Evolutionary conservation across 1,284 basidiomycete genomes (phyloP), one percentile per base, ranked within the genome.

Genomic region (Paramarasmius palmivorus): DNA sequence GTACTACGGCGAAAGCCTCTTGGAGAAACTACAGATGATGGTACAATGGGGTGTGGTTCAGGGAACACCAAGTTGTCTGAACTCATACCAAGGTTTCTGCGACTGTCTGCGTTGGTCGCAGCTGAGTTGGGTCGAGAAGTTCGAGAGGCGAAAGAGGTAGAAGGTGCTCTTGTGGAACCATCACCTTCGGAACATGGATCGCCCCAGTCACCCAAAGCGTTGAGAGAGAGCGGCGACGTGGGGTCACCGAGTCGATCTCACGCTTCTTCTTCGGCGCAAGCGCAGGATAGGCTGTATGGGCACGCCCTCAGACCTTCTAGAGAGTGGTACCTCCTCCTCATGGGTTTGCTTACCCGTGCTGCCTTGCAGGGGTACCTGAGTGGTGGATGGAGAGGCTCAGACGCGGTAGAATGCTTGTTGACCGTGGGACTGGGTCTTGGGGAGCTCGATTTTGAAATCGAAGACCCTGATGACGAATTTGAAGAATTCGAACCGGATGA

Each of bases 301-400:
- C 67, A 73, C 44, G 82, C 83, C 2, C 67, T 89, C 36, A 75
- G 77, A 1, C 90, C 90, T 1, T 86, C 88, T 29, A 71, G 79
- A 29, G 83, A 85, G 57, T 93, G 92, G 92, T 93, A 92, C 68
- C 78, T 86, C 66, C 75, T 93, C 7, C 74, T 93, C 8, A 82
- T 81, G 0, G 85, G 88, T 1, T 70, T 93, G 22, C 73, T 92
- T 22, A 91, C 90, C 3, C 81, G 90, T 22, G 88, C 90, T 0
- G 87, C 84, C 23, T 70, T 93, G 49, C 90, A 93, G 63, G 92
- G 91, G 0, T 93, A 92, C 64, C 73, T 93, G 41, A 84, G 83
- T 4, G 84, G 83, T 10, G 86, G 86, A 1, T 93, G 92, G 92
- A 79, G 78, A 34, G 88, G 90, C 0, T 73, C 80, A 1, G 78